Evolutionary conservation across 495 filamentous ascomycete species (phyloP).

Genomic region (Elasticomyces elasticus): DNA sequence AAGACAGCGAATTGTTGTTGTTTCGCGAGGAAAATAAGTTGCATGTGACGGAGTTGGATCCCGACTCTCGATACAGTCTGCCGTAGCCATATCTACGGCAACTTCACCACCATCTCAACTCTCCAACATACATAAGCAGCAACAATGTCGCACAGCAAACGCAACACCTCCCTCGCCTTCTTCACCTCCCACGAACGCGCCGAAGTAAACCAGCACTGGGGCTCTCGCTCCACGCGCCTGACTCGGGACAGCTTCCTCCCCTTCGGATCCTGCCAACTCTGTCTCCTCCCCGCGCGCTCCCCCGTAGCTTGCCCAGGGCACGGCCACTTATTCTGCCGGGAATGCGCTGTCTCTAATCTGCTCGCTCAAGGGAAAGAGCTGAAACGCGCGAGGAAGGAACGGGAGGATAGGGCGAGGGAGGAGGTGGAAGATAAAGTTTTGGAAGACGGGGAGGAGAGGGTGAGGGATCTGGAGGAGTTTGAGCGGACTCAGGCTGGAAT

Average conservation of each 20-base stretch:
- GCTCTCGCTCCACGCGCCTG: conserved; percentile 72
- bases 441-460: conserved; percentile 46
- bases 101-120: not conserved
- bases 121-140: not conserved
- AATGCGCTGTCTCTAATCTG: conserved; percentile 86
- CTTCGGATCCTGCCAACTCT: conserved; percentile 83
- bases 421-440: conserved; percentile 41
- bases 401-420: conserved; percentile 47
- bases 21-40: no score
- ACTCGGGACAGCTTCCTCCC: conserved; percentile 86
- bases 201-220: conserved; percentile 70
- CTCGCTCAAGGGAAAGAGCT: conserved; percentile 89
- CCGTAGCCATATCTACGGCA: conserved; percentile 2
- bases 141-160: conserved; percentile 45
- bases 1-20: not conserved
- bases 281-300: conserved; percentile 69
- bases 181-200: conserved; percentile 89
- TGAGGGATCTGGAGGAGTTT: conserved; percentile 34
- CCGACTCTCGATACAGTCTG: not conserved
- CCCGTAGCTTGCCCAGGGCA: conserved; percentile 65
- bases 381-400: conserved; percentile 51
- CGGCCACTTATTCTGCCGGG: conserved; percentile 93
- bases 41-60: not conserved
- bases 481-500: conserved; percentile 53
- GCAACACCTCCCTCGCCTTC: conserved; percentile 91